Evolutionary conservation across 169 alveolate species (phyloP).

Genomic region (Miamiensis avidus): DNA sequence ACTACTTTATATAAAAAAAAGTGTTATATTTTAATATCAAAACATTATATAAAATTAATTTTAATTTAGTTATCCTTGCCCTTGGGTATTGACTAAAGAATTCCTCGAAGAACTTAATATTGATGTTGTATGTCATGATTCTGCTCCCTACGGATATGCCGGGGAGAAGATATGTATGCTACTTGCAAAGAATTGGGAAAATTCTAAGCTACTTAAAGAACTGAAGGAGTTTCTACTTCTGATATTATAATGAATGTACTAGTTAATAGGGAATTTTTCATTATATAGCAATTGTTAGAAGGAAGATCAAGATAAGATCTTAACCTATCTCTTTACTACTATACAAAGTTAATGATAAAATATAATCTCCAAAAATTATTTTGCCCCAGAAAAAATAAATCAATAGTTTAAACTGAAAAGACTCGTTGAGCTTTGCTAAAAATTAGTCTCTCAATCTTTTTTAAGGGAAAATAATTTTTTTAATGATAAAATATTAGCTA

Average conservation of each 20-base stretch:
- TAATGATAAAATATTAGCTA: too few species aligned
- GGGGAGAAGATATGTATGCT: constrained; percentile 69
- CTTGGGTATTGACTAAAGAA: constrained; percentile 57
- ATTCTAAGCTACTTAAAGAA: constrained; percentile 71
- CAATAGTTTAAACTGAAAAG: too few species aligned
- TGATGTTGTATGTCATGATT: constrained; percentile 73
- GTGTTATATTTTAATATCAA: too few species aligned
- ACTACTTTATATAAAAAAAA: too few species aligned
- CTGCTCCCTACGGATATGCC: constrained; percentile 59
- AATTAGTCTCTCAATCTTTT: too few species aligned
- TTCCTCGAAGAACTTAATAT: constrained; percentile 53
- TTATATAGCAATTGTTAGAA: not conserved
- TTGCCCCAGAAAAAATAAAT: not conserved
- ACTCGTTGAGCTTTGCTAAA: too few species aligned
- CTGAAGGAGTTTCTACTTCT: constrained; percentile 78
- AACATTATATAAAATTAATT: too few species aligned
- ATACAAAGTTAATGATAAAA: too few species aligned
- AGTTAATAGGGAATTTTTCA: constrained; percentile 53
- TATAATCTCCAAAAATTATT: not conserved
- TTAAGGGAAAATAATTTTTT: too few species aligned
- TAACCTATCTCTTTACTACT: not conserved
- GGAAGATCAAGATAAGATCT: not conserved
- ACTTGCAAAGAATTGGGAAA: constrained; percentile 59
- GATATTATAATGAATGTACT: constrained; percentile 73
- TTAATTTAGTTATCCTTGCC: constrained; percentile 57